Evolutionary conservation across 805 yeast genomes (phyloP), one percentile per base, ranked within the genome.

Genomic region (Saccharomycopsis capsularis): DNA sequence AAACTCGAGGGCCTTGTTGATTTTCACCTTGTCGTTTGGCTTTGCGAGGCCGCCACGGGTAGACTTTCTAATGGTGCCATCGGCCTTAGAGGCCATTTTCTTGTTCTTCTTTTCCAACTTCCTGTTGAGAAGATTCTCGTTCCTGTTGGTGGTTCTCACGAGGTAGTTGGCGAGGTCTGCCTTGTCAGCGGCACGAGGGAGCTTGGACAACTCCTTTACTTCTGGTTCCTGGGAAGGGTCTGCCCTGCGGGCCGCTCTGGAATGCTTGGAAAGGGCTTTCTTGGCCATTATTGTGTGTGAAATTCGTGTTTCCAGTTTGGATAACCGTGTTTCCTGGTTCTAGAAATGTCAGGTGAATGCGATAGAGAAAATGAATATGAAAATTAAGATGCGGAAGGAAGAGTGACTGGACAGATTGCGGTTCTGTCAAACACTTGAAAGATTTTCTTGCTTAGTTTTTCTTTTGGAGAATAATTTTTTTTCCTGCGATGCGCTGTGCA

Each of bases 241-340:
- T 2, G 44, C 44, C 25, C 55, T 45, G 27, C 55, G 41, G 19
- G 55, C 55, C 2, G 55, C 55, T 46, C 55, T 44, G 11, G 55
- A 52, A 25, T 50, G 50, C 37, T 52, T 52, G n/a, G 53, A 49
- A 25, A 46, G 30, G 38, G 22, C 54, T 49, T 35, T 52, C 30
- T 48, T 52, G 32, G 47, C 52, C 55, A 52, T 52, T 27, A 18
- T 44, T n/a, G n/a, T n/a, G n/a, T n/a, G n/a, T n/a, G n/a, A n/a
- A n/a, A n/a, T n/a, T n/a, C n/a, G n/a, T n/a, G n/a, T n/a, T n/a
- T n/a, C n/a, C n/a, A n/a, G 9, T 9, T 16, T 9, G 13, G 19
- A 36, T 36, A 36, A 15, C 9, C 16, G n/a, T n/a, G n/a, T n/a
- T n/a, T n/a, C n/a, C n/a, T n/a, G n/a, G n/a, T n/a, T n/a, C n/a